Conservation (phyloP, 805 yeast species). For the Isabelozyma heimii region DNA sequence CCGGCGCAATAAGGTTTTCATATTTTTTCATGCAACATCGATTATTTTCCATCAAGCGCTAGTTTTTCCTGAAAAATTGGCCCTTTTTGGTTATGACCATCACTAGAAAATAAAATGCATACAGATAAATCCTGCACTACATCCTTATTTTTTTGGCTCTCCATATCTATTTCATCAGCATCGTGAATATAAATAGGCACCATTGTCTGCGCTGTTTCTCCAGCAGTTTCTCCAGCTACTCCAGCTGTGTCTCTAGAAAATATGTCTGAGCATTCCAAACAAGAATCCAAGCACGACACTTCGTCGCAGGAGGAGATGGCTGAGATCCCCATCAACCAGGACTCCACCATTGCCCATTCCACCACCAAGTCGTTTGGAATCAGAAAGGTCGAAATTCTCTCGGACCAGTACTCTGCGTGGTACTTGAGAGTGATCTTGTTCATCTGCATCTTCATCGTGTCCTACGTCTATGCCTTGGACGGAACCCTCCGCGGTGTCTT, state of each 20-base stretch:
- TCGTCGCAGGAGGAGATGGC: not conserved
- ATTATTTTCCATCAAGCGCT: too few relatives aligned
- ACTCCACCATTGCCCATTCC: constrained; percentile 2
- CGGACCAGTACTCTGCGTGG: constrained; percentile 42
- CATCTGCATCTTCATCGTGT: constrained; percentile 49
- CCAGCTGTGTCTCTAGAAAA: not conserved
- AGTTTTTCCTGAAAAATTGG: too few relatives aligned
- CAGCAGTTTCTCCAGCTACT: not conserved
- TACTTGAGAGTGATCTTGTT: constrained; percentile 41
- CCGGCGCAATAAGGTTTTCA: too few relatives aligned
- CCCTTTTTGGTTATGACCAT: too few relatives aligned
- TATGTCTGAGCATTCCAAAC: not conserved
- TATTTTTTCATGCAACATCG: too few relatives aligned
- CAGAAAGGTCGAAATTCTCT: constrained; percentile 52
- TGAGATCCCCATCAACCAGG: not conserved
- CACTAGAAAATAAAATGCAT: too few relatives aligned
- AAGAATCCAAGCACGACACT: not conserved
- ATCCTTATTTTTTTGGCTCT: too few relatives aligned
- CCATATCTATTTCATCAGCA: too few relatives aligned
- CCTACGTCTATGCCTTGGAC: constrained; percentile 62
- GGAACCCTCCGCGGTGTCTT: constrained; percentile 46
- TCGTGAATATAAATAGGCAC: too few relatives aligned
- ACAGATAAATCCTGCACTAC: too few relatives aligned
- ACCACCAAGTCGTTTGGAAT: constrained; percentile 47
- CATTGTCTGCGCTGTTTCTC: too few relatives aligned